Conservation (phyloP, 2,329 filamentous ascomycete species). For the Coniochaeta prunicola region DNA sequence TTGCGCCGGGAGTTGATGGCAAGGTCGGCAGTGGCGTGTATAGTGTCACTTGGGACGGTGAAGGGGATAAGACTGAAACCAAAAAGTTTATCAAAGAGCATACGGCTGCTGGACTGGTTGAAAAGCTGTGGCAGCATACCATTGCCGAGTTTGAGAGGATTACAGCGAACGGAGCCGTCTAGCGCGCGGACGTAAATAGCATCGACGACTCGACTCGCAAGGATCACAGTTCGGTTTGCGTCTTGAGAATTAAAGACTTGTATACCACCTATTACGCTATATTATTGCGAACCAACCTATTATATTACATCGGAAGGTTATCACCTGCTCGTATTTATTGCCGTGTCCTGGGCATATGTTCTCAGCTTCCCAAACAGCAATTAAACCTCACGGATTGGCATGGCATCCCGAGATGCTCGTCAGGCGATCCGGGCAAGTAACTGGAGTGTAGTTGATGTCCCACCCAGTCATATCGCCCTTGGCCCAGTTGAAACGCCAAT, state of each 20-base stretch:
- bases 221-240: not conserved
- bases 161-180: slow-evolving; percentile 10
- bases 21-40: slow-evolving; percentile 28
- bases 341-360: not conserved
- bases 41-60: slow-evolving; percentile 24
- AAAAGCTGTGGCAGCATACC: slow-evolving; percentile 28
- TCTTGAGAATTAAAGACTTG: not conserved
- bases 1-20: slow-evolving; percentile 23
- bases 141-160: slow-evolving; percentile 25
- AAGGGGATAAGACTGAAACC: slow-evolving; percentile 18
- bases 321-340: not conserved
- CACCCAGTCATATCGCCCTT: slow-evolving; percentile 13
- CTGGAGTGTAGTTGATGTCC: slow-evolving; percentile 9
- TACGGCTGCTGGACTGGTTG: slow-evolving; percentile 19
- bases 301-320: not conserved
- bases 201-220: not conserved
- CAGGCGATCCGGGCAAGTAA: slow-evolving; percentile 11
- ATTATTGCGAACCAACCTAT: not conserved
- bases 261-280: not conserved
- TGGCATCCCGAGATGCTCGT: slow-evolving; percentile 10
- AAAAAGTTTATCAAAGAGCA: slow-evolving; percentile 18
- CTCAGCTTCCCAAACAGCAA: not conserved
- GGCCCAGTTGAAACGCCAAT: slow-evolving; percentile 17
- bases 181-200: not conserved
- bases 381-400: not conserved